These are phyloP conservation scores for Rubia tinctorum DNA, from an alignment of 305 asterid species.

Conservation along the genomic window DNA sequence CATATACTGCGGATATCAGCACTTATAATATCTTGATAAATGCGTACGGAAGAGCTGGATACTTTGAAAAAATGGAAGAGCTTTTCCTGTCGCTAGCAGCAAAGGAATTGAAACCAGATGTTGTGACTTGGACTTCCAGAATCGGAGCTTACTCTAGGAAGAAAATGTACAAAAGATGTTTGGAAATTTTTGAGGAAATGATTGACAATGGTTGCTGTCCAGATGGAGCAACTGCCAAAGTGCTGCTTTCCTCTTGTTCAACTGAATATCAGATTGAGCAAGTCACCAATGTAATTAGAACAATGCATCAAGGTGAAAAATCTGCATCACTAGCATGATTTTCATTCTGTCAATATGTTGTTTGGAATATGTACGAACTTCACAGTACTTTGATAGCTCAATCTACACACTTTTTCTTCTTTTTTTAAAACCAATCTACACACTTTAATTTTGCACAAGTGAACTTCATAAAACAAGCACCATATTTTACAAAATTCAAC, in stretches of 20 bases:
- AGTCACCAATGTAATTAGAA: constrained; percentile 62
- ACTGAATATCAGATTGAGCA: constrained; percentile 71
- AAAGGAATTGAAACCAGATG: constrained; percentile 58
- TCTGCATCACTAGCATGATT: constrained; percentile 27
- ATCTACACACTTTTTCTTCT: no score
- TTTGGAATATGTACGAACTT: background rate
- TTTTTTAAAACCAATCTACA: no score
- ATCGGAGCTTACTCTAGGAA: constrained; percentile 78
- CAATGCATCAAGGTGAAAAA: constrained; percentile 44
- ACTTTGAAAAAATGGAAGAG: constrained; percentile 68
- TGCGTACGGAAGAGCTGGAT: constrained; percentile 67
- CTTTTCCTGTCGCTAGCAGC: constrained; percentile 40
- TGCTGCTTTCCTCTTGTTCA: constrained; percentile 67
- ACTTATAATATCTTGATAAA: constrained; percentile 79
- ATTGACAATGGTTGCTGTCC: constrained; percentile 77
- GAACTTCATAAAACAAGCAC: background rate
- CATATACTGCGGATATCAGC: constrained; percentile 57
- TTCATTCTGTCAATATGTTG: background rate
- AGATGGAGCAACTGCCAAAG: constrained; percentile 85
- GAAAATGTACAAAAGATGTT: constrained; percentile 59
- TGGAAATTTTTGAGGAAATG: constrained; percentile 86
- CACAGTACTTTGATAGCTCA: background rate
- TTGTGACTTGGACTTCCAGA: constrained; percentile 73
- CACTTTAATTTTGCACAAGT: background rate
- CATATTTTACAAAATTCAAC: no score